Base-by-base conservation (phyloP, 345 rosid species). In the Euphorbia lathyris region DNA sequence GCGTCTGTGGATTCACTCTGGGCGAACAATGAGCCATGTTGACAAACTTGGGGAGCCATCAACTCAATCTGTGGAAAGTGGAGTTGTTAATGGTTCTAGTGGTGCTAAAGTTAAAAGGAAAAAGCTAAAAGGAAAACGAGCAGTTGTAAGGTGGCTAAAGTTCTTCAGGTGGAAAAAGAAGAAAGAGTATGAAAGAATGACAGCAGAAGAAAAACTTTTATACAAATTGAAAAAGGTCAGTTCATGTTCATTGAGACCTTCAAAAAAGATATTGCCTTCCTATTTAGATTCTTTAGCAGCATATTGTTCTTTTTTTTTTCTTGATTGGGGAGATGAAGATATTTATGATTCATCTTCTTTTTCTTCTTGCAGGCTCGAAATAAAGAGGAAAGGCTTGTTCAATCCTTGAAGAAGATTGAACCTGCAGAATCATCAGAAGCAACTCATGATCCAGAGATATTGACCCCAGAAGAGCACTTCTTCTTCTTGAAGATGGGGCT, bases 381-480 rank as follows among this genome's bases (percentile, higher is more conserved):
- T 84, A 95, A 95, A 77, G 93, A 95, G 78, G 94, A 86, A 67
- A 86, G 90, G 45, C 74, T 86, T 67, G 81, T 87, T 73, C 86
- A 82, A 74, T 85, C 88, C 43, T 75, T 95, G 86, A 84, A 83
- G 67, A 90, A 90, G 77, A 83, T 95, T 23, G 98, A 92, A 65
- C 99, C 94, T 22, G 68, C 81, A 47, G 92, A 92, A 38, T 81
- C 90, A 51, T 84, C 85, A 0, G 92, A 86, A 71, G 63, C 89
- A 45, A 83, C 86, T 22, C 96, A 92, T 69, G 97, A 95, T 80
- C 99, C 99, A 6, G 98, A 95, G 88, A 87, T 92, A 70, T 82
- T 87, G 77, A 92, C 98, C 26, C 99, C 98, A 0, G 98, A 95
- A 66, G 99, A 95, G 79, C 98, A 92, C 78, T 89, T 88, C 73